Base-by-base conservation (phyloP, 139 green algal genomes). In the Pseudopediastrum boryanum region DNA sequence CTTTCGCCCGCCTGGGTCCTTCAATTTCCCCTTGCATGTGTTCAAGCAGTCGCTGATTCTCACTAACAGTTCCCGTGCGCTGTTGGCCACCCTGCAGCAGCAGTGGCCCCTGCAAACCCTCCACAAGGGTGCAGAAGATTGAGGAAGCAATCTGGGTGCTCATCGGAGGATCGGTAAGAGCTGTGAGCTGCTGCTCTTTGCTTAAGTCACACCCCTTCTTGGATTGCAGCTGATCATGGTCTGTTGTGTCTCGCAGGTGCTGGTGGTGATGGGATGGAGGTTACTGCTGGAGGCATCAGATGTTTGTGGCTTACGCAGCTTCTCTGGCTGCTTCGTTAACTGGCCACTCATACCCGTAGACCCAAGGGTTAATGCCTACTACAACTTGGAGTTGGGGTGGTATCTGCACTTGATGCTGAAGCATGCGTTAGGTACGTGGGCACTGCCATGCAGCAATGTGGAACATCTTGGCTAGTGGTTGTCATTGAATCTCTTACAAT, bases 391-490 rank as follows among this genome's bases (percentile, higher is more conserved):
- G 77, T 46, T 77, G 72, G 83, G 77, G 1, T 87, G 83, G 83
- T 87, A 87, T 67, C 25, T 82, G 50, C 83, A 87, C 43, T 73
- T 87, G 27, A 79, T 87, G 77, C 25, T 77, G 3, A 87, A 87
- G 36, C 77, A 82, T 48, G 36, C 35, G 0, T 38, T 87, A 42
- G 77, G 82, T 86, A 63, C 4, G 76, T 66, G 2, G 13, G 46
- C 13, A n/a, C 46, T 16, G n/a, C n/a, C n/a, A n/a, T n/a, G n/a
- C n/a, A n/a, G n/a, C n/a, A n/a, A n/a, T n/a, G n/a, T n/a, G n/a
- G n/a, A n/a, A n/a, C n/a, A n/a, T n/a, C n/a, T n/a, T n/a, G n/a
- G n/a, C n/a, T n/a, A n/a, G n/a, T n/a, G n/a, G n/a, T n/a, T n/a
- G n/a, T n/a, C n/a, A n/a, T n/a, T n/a, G n/a, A n/a, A n/a, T n/a